phyloP scores from a whole-genome alignment of 148 eudicot genomes.

The Gaultheria prostrata region DNA sequence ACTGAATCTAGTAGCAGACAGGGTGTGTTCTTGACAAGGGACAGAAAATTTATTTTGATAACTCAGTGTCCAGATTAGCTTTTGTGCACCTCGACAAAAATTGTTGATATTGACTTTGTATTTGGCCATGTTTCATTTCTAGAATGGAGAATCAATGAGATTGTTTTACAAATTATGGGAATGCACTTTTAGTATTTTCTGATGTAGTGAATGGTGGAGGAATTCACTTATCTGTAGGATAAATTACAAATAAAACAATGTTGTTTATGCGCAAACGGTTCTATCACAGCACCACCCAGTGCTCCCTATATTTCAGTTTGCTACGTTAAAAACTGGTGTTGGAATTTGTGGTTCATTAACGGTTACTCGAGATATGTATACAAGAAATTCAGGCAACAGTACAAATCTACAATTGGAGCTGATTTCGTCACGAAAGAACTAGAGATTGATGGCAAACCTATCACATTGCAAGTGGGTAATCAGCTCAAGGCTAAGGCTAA shows the following conservation, averaged over 20 bases:
- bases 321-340: background rate
- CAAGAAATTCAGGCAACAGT: conserved; percentile 61
- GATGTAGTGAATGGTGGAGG: background rate
- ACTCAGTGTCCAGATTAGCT: no score
- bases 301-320: background rate
- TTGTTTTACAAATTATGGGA: background rate
- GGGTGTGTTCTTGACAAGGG: no score
- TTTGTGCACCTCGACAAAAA: background rate
- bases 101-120: background rate
- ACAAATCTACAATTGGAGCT: conserved; percentile 85
- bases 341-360: background rate
- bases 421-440: conserved; percentile 72
- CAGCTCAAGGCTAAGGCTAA: background rate
- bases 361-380: conserved; percentile 48
- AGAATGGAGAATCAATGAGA: background rate
- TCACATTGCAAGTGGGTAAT: conserved; percentile 56
- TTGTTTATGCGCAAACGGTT: background rate
- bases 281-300: background rate
- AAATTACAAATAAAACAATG: background rate
- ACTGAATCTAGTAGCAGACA: no score
- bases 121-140: background rate
- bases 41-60: no score
- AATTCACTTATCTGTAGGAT: background rate
- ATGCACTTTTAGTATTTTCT: background rate
- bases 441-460: conserved; percentile 48